Evolutionary conservation across 2,329 filamentous ascomycete genomes (phyloP).

Genomic region (Fusarium sp.): DNA sequence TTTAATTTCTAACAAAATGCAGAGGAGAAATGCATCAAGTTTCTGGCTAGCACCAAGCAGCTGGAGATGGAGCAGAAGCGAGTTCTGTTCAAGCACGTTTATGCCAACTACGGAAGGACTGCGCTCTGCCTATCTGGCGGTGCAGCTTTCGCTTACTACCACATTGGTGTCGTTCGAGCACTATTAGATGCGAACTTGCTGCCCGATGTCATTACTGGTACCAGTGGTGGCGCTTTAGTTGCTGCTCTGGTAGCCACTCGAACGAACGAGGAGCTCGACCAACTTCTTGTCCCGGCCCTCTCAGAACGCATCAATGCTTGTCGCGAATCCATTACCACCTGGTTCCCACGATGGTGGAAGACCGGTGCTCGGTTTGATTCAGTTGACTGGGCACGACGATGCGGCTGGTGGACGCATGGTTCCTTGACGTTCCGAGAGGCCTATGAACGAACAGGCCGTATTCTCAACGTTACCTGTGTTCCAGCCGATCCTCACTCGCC

Average conservation of each 20-base stretch:
- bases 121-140: constrained; percentile 94
- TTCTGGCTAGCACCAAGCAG: constrained; percentile 75
- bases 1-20: constrained; percentile 24
- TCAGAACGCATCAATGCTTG: constrained; percentile 87
- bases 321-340: constrained; percentile 78
- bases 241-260: constrained; percentile 88
- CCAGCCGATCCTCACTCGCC: constrained; percentile 94
- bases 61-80: constrained; percentile 80
- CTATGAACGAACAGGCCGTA: constrained; percentile 91
- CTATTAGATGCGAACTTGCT: constrained; percentile 86
- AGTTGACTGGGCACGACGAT: constrained; percentile 86
- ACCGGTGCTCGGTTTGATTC: constrained; percentile 96
- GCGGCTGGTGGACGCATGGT: constrained; percentile 89
- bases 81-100: constrained; percentile 84
- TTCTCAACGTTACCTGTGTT: constrained; percentile 95
- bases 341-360: constrained; percentile 87
- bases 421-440: constrained; percentile 96
- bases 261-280: constrained; percentile 89
- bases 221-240: constrained; percentile 91
- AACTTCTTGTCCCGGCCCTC: constrained; percentile 87
- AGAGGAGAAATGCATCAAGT: constrained; percentile 74
- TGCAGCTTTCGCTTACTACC: constrained; percentile 95
- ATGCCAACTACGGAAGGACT: constrained; percentile 91
- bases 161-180: constrained; percentile 92
- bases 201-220: constrained; percentile 95